Percentiles rank a stretch among this genome's conserved stretches.
phyloP scores from a whole-genome alignment of 2,329 filamentous ascomycete genomes.

The Diaporthe longicolla region DNA sequence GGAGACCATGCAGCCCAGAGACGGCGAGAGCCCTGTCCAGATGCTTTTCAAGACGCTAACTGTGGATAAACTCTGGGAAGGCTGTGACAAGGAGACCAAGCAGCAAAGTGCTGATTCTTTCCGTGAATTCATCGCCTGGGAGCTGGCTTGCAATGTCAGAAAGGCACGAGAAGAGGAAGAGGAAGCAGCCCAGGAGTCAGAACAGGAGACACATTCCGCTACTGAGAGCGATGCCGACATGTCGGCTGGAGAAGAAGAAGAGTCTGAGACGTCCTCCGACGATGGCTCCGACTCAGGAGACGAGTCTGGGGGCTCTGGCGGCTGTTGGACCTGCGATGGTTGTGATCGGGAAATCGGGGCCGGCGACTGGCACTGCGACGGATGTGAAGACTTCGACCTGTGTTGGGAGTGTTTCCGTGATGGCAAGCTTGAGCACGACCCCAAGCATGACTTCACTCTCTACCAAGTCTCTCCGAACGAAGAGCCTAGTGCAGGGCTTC shows the following conservation, averaged over 20 bases:
- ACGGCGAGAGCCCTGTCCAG: conserved; percentile 29
- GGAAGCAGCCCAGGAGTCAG: neutral
- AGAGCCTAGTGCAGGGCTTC: neutral
- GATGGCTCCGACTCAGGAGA: neutral
- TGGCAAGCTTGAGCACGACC: conserved; percentile 19
- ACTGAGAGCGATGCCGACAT: neutral
- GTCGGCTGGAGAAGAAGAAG: neutral
- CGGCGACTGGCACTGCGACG: conserved; percentile 22
- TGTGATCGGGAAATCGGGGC: conserved; percentile 16
- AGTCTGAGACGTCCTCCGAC: neutral
- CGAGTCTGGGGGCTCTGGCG: neutral
- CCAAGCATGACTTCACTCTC: conserved; percentile 18
- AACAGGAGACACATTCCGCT: neutral
- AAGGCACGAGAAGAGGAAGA: conserved; percentile 1
- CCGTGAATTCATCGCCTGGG: conserved; percentile 21
- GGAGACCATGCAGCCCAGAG: neutral
- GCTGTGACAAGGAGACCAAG: neutral
- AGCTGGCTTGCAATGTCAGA: conserved; percentile 14
- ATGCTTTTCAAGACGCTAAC: conserved; percentile 33
- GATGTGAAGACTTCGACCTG: conserved; percentile 26
- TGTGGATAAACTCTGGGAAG: conserved; percentile 12
- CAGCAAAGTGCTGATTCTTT: neutral
- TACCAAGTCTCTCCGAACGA: neutral
- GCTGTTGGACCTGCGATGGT: neutral
- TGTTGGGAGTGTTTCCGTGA: conserved; percentile 32